Evolutionary conservation across 129 eudicot genomes (phyloP), one percentile per base, ranked within the genome.

Genomic region (Ambrosia artemisiifolia): DNA sequence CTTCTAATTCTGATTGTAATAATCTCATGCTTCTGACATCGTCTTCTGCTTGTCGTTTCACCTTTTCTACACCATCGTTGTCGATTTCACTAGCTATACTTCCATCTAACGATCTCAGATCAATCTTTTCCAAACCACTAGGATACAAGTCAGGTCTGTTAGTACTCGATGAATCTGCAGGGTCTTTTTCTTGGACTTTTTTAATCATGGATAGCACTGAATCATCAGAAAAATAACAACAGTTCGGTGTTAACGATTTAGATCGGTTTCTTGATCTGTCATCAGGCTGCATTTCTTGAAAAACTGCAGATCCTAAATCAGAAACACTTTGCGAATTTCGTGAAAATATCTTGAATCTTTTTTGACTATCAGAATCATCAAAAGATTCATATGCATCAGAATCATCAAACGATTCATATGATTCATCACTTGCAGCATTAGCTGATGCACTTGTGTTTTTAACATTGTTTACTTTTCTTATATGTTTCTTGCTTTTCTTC

Each of bases 1-100:
- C 96, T 82, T 93, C 98, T 18, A 93, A 65, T 66, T 93, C 98
- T 60, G 79, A 85, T 46, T 82, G 81, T 33, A 90, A 67, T 47
- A 83, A 75, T 64, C 71, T 77, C 78, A 90, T 64, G 69, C 79
- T 67, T 60, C 75, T 73, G 36, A 63, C 65, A 54, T 82, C 87
- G 63, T 92, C 77, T 17, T 89, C 92, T 12, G 89, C 78, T 72
- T 93, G 84, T 6, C 73, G 68, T 63, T 77, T 93, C 65, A 87
- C 79, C 67, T 51, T 77, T 7, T 90, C 95, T 30, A 83, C 24
- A 47, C 63, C 78, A 32, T 85, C 92, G 28, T 82, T 85, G 33
- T 87, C 95, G 7, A 75, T 68, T 50, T 92, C 91, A 59, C 82
- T 65, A 12, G 64, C 71, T 17, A 68, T 62, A 50, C 78, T 72